Base-by-base conservation (phyloP, 495 filamentous ascomycete genomes). In the Penicillium verhagenii region DNA sequence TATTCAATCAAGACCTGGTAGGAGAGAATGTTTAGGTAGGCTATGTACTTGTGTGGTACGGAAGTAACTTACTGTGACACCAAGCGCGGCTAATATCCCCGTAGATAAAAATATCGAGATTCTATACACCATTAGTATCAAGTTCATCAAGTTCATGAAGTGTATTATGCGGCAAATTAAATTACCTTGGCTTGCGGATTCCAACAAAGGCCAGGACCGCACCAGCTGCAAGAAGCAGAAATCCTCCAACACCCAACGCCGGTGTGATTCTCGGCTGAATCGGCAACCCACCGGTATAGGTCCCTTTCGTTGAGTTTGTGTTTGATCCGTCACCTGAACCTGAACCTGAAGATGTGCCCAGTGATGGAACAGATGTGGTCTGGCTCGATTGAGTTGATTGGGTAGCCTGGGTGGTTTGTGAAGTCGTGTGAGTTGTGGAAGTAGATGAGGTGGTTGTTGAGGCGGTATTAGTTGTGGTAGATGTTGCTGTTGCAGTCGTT, bases 51-150 rank as follows among this genome's bases (percentile, higher is more conserved):
- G 10, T 10, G 6, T 3, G 7, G 13, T 48, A 24, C 18, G n/a
- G 4, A 4, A 13, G 10, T 16, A 44, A 71, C 77, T 57, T 50
- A 83, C 89, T 0, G 87, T 86, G 6, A 92, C 86, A 11, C 88
- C 82, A 25, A 97, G 72, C 56, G 84, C 82, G 14, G 81, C 78
- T 11, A 96, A 71, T 61, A 88, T 91, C 4, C 83, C 89, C 1
- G 87, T 80, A 5, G 91, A 93, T 45, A 96, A 76, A 64, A 88
- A 96, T 21, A 92, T 86, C 65, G 94, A 86, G 2, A 96, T 67
- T 67, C 83, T 81, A 16, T 46, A 28, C 5, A 37, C 7, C 6
- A 11, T 64, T 50, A 63, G 53, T 5, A 9, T 44, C 47, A 33
- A 6, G 21, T 8, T 4, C 16, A 4, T 26, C n/a, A 8, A 1